These are phyloP conservation scores for Clathrospora elynae DNA, from an alignment of 2,329 filamentous ascomycete genomes.

Conservation along the genomic window DNA sequence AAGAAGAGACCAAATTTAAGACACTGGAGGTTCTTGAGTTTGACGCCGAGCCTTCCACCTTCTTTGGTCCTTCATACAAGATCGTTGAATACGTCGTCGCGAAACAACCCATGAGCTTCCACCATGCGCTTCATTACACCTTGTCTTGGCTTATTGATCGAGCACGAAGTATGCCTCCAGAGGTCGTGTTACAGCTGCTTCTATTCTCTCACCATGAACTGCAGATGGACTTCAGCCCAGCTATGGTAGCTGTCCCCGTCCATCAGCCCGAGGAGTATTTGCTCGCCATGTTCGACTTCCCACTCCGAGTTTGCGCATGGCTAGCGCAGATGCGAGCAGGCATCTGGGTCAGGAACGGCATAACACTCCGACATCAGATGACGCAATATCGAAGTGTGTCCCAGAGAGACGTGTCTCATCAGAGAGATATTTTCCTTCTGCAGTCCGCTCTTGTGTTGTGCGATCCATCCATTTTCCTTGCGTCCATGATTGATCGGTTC, in stretches of 20 bases:
- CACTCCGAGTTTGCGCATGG: slow-evolving; percentile 92
- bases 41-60: slow-evolving; percentile 54
- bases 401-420: slow-evolving; percentile 89
- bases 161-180: slow-evolving; percentile 73
- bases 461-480: slow-evolving; percentile 79
- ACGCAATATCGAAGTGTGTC: slow-evolving; percentile 88
- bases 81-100: slow-evolving; percentile 84
- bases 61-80: slow-evolving; percentile 57
- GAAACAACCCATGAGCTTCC: slow-evolving; percentile 91
- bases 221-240: slow-evolving; percentile 62
- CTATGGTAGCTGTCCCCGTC: slow-evolving; percentile 65
- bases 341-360: slow-evolving; percentile 98
- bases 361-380: slow-evolving; percentile 93
- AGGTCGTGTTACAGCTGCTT: slow-evolving; percentile 70
- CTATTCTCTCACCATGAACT: slow-evolving; percentile 74
- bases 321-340: slow-evolving; percentile 96
- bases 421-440: slow-evolving; percentile 90
- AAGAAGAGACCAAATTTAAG: slow-evolving; percentile 84
- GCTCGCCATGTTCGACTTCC: slow-evolving; percentile 88
- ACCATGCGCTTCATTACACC: slow-evolving; percentile 94
- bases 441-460: slow-evolving; percentile 90
- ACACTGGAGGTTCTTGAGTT: slow-evolving; percentile 79
- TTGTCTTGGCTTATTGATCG: slow-evolving; percentile 95
- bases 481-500: slow-evolving; percentile 89
- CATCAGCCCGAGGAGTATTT: slow-evolving; percentile 76